Conservation (phyloP, 768 basidiomycete genomes). For the Tylopilus vinaceipallidus region DNA sequence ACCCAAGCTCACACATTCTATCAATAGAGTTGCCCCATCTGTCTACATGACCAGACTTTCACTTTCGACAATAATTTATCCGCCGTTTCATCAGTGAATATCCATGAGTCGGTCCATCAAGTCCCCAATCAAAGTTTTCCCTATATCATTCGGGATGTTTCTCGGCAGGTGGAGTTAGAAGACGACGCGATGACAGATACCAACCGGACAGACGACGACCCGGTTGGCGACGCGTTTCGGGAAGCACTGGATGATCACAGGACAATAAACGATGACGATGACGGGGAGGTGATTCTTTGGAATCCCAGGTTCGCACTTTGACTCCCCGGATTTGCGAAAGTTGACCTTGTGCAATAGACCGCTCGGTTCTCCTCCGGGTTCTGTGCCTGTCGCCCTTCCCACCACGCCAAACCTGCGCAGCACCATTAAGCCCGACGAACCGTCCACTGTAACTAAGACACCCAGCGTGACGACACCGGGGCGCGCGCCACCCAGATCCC, state of each 20-base stretch:
- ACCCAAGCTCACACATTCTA: conserved; percentile 14
- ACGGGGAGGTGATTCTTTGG: conserved; percentile 74
- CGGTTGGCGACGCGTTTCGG: conserved; percentile 66
- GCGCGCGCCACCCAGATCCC: conserved; percentile 26
- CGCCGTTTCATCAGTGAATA: conserved; percentile 7
- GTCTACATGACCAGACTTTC: conserved; percentile 23
- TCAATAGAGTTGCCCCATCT: conserved; percentile 27
- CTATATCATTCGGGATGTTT: conserved; percentile 1
- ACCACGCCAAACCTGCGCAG: conserved; percentile 15
- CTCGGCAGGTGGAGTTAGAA: conserved; percentile 30
- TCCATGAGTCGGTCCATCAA: background rate
- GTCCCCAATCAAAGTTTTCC: conserved; percentile 18
- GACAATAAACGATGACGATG: conserved; percentile 44
- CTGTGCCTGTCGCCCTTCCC: conserved; percentile 13
- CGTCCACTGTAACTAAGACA: background rate
- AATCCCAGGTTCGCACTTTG: conserved; percentile 52
- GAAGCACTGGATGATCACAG: conserved; percentile 42
- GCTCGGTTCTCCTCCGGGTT: conserved; percentile 19
- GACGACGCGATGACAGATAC: conserved; percentile 68
- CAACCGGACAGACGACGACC: conserved; percentile 72
- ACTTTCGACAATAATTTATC: conserved; percentile 8
- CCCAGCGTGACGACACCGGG: conserved; percentile 16
- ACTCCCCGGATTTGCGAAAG: background rate
- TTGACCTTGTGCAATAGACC: conserved; percentile 14
- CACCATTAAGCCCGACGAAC: conserved; percentile 6